Base-by-base conservation (phyloP, 176 grass and related monocot species). In the Triticum timopheevii region DNA sequence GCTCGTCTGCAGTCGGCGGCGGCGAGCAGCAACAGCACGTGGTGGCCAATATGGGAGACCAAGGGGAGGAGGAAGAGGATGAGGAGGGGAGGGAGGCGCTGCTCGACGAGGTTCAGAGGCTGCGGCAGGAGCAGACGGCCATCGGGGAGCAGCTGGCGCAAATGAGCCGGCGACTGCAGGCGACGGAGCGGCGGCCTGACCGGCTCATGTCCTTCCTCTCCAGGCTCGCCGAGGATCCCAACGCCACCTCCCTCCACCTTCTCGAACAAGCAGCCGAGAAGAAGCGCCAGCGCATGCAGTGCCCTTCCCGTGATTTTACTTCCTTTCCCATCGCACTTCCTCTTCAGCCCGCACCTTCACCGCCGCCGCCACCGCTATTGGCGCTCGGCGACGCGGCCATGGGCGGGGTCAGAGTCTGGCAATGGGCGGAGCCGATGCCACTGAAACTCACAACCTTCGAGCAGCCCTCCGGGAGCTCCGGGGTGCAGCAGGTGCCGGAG, bases 171-270 rank as follows among this genome's bases (percentile, higher is more conserved):
- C 84, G 93, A 40, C 61, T 93, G 39, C 93, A 87, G 83, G 90
- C 71, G 19, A 93, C 90, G 10, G 93, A 95, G 77, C 85, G 65
- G 77, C 83, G 81, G 45, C 93, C 93, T 38, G 80, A 82, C 13
- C 86, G 90, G 86, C 82, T 95, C 83, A 92, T 95, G 82, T 85
- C 90, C 16, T 95, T 95, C 83, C 72, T 95, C 59, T 33, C 73
- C 28, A 82, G 47, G 52, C 80, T 92, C 30, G 90, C 84, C 47
- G 86, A 87, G 33, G 86, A 95, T 67, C 93, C 93, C 71, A 80
- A 69, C 30, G 73, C 63, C n/a, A 66, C 92, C 56, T 82, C 84
- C 8, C 22, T 47, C 75, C 24, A 73, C 82, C 81, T 93, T 38
- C 20, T 93, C 17, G 65, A 88, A 20, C 82, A 87, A 27, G 83